These are phyloP conservation scores for Loxodes magnus DNA, from an alignment of 73 alveolate species.

Conservation along the genomic window DNA sequence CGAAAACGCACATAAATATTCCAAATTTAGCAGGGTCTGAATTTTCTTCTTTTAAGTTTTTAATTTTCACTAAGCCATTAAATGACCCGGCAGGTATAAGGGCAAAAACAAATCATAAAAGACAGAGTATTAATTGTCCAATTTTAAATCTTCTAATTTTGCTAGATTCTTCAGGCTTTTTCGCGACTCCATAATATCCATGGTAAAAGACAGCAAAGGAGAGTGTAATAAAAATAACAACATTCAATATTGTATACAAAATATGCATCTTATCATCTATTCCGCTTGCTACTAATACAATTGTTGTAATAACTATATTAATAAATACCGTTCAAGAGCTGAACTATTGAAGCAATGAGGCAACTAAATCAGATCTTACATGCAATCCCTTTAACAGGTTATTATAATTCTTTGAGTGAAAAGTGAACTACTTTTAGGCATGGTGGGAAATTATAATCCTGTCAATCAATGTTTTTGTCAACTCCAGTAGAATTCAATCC, in stretches of 20 bases:
- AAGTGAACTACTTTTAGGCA: conserved; percentile 11
- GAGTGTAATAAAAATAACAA: not conserved
- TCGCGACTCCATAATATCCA: conserved; percentile 12
- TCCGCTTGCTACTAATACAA: conserved; percentile 6
- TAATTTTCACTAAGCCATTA: conserved; percentile 12
- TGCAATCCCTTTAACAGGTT: not conserved
- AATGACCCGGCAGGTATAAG: conserved; percentile 1
- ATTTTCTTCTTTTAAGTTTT: not conserved
- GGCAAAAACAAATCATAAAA: not conserved
- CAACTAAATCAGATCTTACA: conserved; percentile 2
- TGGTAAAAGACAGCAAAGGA: not conserved
- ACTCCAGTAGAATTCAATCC: too few species aligned
- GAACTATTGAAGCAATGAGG: not conserved
- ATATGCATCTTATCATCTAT: too few species aligned
- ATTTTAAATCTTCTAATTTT: not conserved
- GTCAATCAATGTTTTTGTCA: conserved; percentile 12
- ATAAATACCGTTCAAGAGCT: not conserved
- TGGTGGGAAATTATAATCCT: conserved; percentile 14
- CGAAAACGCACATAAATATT: conserved; percentile 4
- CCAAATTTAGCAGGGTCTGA: conserved; percentile 9
- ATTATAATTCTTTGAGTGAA: not conserved
- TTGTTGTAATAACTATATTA: conserved; percentile 5
- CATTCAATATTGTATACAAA: conserved; percentile 2
- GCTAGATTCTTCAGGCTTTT: conserved; percentile 7
- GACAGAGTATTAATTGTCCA: not conserved